These are phyloP conservation scores for Trypanosoma cruzi DNA, from an alignment of 208 protist genomes.

Conservation along the genomic window DNA sequence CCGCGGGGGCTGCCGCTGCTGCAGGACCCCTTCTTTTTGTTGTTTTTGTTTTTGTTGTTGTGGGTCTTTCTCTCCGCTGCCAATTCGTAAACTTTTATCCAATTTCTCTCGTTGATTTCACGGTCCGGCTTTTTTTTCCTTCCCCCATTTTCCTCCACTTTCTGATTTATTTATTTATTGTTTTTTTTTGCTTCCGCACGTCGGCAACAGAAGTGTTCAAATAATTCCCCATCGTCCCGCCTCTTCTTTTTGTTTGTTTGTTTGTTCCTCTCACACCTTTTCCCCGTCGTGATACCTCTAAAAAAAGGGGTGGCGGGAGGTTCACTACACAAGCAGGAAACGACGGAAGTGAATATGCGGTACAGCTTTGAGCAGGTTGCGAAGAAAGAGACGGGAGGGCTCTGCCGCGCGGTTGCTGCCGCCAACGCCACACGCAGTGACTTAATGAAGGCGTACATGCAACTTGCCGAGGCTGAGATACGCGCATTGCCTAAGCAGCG, in stretches of 20 bases:
- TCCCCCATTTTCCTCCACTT: neutral
- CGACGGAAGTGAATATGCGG: neutral
- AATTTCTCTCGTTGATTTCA: neutral
- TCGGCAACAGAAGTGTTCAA: too few species aligned
- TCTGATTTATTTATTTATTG: neutral
- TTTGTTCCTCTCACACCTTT: neutral
- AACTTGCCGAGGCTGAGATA: slow-evolving; percentile 27
- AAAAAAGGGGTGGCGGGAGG: neutral
- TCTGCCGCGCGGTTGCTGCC: neutral
- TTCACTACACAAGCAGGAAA: neutral
- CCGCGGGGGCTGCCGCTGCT: too few species aligned
- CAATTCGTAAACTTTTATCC: too few species aligned
- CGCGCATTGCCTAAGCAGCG: slow-evolving; percentile 13
- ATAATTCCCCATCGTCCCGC: too few species aligned
- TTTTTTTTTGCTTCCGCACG: too few species aligned
- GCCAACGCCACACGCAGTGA: neutral
- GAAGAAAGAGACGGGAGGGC: neutral
- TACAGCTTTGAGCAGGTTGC: slow-evolving; percentile 14
- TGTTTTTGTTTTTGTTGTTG: neutral
- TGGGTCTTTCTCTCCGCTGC: neutral
- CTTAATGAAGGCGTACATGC: slow-evolving; percentile 7
- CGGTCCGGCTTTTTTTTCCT: too few species aligned
- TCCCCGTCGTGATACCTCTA: neutral
- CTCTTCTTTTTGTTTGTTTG: too few species aligned
- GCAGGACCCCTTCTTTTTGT: neutral